Conservation (phyloP, 129 eudicot genomes). For the Deinandra increscens region DNA sequence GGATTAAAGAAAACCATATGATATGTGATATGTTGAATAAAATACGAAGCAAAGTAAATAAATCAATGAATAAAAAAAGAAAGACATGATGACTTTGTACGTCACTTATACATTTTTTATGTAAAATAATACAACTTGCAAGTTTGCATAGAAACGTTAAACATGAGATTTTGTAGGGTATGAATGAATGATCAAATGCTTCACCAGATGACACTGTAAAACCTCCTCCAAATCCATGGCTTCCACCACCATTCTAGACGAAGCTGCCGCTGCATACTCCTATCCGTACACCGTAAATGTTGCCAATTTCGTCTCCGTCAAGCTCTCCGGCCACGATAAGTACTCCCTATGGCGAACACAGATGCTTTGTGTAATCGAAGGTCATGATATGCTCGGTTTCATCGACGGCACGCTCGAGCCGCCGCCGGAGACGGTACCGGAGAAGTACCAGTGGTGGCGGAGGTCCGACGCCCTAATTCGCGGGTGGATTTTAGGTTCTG, state of each 20-base stretch:
- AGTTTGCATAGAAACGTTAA: neutral
- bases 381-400: conserved; percentile 36
- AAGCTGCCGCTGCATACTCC: conserved; percentile 18
- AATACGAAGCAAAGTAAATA: too few species aligned
- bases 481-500: conserved; percentile 40
- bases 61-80: too few species aligned
- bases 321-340: conserved; percentile 28
- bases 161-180: conserved; percentile 14
- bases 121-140: neutral
- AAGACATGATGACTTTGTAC: neutral
- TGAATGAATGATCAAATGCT: neutral
- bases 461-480: conserved; percentile 39
- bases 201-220: neutral
- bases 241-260: conserved; percentile 13
- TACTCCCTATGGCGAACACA: conserved; percentile 32
- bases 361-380: conserved; percentile 32
- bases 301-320: conserved; percentile 29
- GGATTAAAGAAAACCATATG: too few species aligned
- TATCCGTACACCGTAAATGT: conserved; percentile 30
- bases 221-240: conserved; percentile 19
- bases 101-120: neutral
- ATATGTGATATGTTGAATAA: too few species aligned
- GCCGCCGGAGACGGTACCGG: neutral
- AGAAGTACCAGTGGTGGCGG: conserved; percentile 21
- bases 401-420: conserved; percentile 23